Percentiles rank a stretch among this genome's conserved stretches.
Evolutionary conservation across 2,329 filamentous ascomycete species (phyloP).

Genomic region (Aspergillus caelatus): DNA sequence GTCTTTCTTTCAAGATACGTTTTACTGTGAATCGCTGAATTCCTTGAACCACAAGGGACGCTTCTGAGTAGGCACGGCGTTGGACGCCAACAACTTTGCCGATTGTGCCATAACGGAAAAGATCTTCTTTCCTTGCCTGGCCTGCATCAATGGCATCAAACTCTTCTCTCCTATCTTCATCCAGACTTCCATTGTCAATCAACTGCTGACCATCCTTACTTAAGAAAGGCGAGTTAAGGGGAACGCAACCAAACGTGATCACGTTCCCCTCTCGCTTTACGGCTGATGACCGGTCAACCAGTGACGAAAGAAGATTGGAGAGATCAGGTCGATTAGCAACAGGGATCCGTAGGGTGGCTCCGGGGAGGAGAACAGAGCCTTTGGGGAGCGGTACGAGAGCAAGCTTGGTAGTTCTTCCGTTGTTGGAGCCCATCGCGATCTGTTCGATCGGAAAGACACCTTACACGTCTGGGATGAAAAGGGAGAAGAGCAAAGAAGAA

Average conservation of each 20-base stretch:
- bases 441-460: conserved; percentile 9
- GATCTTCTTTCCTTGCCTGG: conserved; percentile 67
- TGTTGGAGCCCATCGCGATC: conserved; percentile 39
- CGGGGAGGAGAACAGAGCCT: conserved; percentile 80
- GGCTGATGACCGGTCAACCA: conserved; percentile 75
- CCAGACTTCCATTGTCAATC: conserved; percentile 65
- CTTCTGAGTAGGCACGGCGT: conserved; percentile 72
- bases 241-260: conserved; percentile 85
- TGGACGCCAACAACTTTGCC: conserved; percentile 79
- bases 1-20: conserved; percentile 73
- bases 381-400: conserved; percentile 82
- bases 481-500: conserved; percentile 6
- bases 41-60: conserved; percentile 85
- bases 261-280: conserved; percentile 64
- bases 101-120: conserved; percentile 82
- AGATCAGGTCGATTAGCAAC: conserved; percentile 85
- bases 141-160: conserved; percentile 58
- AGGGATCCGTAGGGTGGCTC: conserved; percentile 80
- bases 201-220: conserved; percentile 75
- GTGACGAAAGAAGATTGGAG: conserved; percentile 79
- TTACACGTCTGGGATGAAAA: background rate
- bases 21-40: conserved; percentile 75
- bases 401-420: conserved; percentile 51
- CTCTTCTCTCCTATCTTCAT: conserved; percentile 47
- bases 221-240: conserved; percentile 75